phyloP scores from a whole-genome alignment of 108 stramenopile species.

The Fragilaria crotonensis region DNA sequence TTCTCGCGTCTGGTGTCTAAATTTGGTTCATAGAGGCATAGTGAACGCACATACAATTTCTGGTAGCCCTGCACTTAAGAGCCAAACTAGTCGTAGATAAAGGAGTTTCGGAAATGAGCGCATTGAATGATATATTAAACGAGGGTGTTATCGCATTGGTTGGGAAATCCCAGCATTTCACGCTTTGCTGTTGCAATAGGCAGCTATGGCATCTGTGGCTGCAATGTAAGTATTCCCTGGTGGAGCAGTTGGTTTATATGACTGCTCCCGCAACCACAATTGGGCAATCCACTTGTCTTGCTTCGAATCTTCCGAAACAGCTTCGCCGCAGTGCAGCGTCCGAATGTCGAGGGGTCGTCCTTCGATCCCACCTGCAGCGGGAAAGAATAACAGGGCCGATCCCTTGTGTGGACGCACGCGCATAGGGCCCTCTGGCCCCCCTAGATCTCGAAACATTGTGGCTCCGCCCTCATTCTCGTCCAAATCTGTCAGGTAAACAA shows the following conservation, averaged over 20 bases:
- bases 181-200: slow-evolving; percentile 37
- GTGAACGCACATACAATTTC: background rate
- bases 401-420: slow-evolving; percentile 55
- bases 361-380: slow-evolving; percentile 70
- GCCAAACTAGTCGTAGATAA: background rate
- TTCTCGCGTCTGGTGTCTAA: too few species aligned
- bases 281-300: slow-evolving; percentile 80
- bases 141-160: background rate
- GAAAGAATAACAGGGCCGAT: slow-evolving; percentile 78
- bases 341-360: slow-evolving; percentile 70
- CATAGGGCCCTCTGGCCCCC: background rate
- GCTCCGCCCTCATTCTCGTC: slow-evolving; percentile 48
- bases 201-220: slow-evolving; percentile 41
- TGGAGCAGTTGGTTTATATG: slow-evolving; percentile 60
- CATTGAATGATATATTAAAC: background rate
- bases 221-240: slow-evolving; percentile 43
- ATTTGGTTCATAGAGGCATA: too few species aligned
- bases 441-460: slow-evolving; percentile 77
- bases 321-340: slow-evolving; percentile 75
- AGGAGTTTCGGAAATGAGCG: background rate
- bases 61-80: background rate
- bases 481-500: slow-evolving; percentile 72
- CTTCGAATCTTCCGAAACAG: slow-evolving; percentile 34
- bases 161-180: background rate
- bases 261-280: slow-evolving; percentile 55